These are phyloP conservation scores for Fagopyrum esculentum DNA, from an alignment of 148 eudicot genomes.

Conservation along the genomic window DNA sequence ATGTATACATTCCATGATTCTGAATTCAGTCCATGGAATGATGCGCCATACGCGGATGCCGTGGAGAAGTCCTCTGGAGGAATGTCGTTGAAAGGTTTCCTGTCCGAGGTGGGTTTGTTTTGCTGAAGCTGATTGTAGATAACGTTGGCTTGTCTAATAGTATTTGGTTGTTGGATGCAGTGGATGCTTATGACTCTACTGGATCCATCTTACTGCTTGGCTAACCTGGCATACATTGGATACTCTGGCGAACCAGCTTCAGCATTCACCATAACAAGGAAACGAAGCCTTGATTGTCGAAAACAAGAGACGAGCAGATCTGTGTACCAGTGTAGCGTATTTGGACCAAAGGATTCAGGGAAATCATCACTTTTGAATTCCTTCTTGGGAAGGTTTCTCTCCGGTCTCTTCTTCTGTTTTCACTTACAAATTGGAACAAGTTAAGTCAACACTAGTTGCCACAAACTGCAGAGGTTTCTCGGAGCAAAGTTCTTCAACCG, in stretches of 20 bases:
- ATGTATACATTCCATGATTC: neutral
- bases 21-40: neutral
- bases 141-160: neutral
- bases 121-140: neutral
- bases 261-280: conserved; percentile 46
- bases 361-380: conserved; percentile 42
- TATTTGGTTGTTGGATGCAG: conserved; percentile 21
- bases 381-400: conserved; percentile 40
- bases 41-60: neutral
- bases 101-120: neutral
- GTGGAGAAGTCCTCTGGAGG: neutral
- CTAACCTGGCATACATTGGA: conserved; percentile 47
- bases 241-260: conserved; percentile 38
- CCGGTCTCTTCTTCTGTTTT: neutral
- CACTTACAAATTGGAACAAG: neutral
- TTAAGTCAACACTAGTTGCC: neutral
- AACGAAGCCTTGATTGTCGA: conserved; percentile 37
- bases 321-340: conserved; percentile 53
- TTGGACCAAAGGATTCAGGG: conserved; percentile 52
- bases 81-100: neutral
- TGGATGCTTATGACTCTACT: conserved; percentile 54
- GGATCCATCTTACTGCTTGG: conserved; percentile 41
- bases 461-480: conserved; percentile 49
- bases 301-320: conserved; percentile 45
- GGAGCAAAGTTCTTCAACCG: conserved; percentile 39